A percentile compares a stretch with the other conserved stretches of the same genome.
Evolutionary conservation across 208 protist species (phyloP).

Genomic region (Trichomonas vaginalis): DNA sequence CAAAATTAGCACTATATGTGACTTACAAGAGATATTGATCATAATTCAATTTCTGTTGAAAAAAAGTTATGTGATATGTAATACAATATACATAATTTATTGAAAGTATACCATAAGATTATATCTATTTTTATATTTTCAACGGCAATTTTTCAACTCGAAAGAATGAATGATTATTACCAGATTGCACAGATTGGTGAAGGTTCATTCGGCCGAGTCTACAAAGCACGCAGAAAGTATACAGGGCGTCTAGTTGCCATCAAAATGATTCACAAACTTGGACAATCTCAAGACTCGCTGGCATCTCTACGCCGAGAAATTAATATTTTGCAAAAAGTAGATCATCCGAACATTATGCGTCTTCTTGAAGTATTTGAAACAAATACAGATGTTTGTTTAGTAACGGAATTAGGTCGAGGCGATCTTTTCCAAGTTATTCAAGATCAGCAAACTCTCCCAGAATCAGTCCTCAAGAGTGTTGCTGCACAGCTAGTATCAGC

Average conservation of each 20-base stretch:
- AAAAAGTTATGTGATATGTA: no score
- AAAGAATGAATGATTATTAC: slow-evolving; percentile 15
- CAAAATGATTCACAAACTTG: slow-evolving; percentile 84
- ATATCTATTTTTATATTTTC: no score
- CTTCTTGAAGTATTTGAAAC: slow-evolving; percentile 86
- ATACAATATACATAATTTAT: no score
- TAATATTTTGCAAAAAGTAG: slow-evolving; percentile 29
- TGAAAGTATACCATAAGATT: no score
- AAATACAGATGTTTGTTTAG: slow-evolving; percentile 63
- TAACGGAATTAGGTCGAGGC: slow-evolving; percentile 50
- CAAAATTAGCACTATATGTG: no score
- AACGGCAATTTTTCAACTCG: no score
- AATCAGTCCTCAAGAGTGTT: slow-evolving; percentile 68
- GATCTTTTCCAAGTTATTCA: slow-evolving; percentile 45
- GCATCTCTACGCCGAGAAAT: not conserved
- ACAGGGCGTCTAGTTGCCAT: slow-evolving; percentile 62
- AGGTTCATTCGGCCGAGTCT: slow-evolving; percentile 96
- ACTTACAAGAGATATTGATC: no score
- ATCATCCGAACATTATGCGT: slow-evolving; percentile 80
- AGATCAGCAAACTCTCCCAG: slow-evolving; percentile 47
- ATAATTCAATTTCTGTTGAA: no score
- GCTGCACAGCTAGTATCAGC: slow-evolving; percentile 77
- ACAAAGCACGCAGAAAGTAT: slow-evolving; percentile 44
- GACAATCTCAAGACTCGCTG: slow-evolving; percentile 63
- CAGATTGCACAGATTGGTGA: slow-evolving; percentile 59